phyloP scores from a whole-genome alignment of 83 land plant species.

The Thuja plicata region DNA sequence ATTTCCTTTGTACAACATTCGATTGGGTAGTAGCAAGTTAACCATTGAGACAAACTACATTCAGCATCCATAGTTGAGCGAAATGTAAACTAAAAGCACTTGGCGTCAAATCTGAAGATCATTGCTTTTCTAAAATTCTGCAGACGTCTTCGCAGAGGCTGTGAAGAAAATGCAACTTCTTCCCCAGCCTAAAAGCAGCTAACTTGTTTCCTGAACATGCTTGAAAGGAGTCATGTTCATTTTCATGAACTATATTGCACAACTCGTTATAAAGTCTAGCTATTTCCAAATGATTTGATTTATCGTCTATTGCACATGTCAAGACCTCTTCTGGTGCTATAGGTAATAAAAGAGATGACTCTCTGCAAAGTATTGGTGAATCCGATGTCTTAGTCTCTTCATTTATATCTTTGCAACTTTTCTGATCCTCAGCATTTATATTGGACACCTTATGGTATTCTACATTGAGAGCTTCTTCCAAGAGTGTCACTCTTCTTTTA shows the following conservation, averaged over 20 bases:
- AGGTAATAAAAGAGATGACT: neutral
- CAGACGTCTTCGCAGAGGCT: slow-evolving; percentile 14
- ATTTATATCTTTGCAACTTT: neutral
- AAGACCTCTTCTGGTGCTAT: slow-evolving; percentile 16
- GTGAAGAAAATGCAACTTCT: slow-evolving; percentile 15
- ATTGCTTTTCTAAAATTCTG: neutral
- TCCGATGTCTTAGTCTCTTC: neutral
- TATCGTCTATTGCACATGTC: slow-evolving; percentile 13
- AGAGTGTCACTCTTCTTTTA: slow-evolving; percentile 71
- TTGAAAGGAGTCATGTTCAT: slow-evolving; percentile 14
- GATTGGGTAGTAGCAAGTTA: neutral
- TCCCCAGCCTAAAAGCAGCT: slow-evolving; percentile 19
- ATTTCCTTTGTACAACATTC: neutral
- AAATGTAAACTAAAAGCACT: neutral
- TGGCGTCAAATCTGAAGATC: neutral
- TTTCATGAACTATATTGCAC: slow-evolving; percentile 22
- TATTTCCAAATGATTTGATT: slow-evolving; percentile 18
- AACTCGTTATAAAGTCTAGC: slow-evolving; percentile 32
- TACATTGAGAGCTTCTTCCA: slow-evolving; percentile 81
- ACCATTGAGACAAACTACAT: neutral
- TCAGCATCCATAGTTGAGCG: neutral
- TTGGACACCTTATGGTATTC: slow-evolving; percentile 64
- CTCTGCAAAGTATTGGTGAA: neutral
- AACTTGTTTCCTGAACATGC: slow-evolving; percentile 23
- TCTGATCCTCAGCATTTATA: slow-evolving; percentile 29